phyloP scores from a whole-genome alignment of 768 basidiomycete species.

The Hygrocybe coccinea region DNA sequence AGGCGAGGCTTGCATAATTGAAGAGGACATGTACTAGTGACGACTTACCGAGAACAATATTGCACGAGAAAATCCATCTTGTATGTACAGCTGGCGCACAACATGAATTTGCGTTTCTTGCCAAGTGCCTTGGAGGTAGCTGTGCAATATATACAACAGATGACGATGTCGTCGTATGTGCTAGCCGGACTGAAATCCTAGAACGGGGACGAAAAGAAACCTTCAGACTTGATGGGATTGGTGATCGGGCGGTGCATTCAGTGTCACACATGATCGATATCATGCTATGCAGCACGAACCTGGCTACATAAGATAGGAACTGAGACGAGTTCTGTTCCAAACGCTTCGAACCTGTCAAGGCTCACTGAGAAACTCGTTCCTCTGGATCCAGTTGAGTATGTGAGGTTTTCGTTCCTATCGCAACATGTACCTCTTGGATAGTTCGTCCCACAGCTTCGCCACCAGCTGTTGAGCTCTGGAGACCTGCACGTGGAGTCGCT shows the following conservation, averaged over 20 bases:
- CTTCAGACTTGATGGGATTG: background rate
- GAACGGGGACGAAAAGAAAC: background rate
- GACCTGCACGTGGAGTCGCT: background rate
- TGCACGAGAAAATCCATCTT: background rate
- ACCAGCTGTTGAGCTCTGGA: background rate
- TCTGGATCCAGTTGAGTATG: background rate
- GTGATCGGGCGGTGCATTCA: background rate
- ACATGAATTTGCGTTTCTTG: background rate
- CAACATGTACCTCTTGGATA: background rate
- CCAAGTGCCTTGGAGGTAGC: background rate
- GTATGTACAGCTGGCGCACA: background rate
- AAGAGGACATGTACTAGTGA: background rate
- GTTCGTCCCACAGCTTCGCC: background rate
- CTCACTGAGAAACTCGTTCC: conserved; percentile 1
- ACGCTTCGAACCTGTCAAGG: background rate
- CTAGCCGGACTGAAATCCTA: background rate
- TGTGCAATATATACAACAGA: background rate
- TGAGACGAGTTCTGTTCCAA: background rate
- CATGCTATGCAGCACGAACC: background rate
- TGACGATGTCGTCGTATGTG: background rate
- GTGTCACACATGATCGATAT: background rate
- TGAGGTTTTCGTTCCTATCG: background rate
- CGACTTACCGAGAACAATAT: background rate
- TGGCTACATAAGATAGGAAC: background rate
- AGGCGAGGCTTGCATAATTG: background rate